A percentile compares a stretch with the other conserved stretches of the same genome.
phyloP scores from a whole-genome alignment of 169 alveolate genomes.

The Eimeria acervulina region DNA sequence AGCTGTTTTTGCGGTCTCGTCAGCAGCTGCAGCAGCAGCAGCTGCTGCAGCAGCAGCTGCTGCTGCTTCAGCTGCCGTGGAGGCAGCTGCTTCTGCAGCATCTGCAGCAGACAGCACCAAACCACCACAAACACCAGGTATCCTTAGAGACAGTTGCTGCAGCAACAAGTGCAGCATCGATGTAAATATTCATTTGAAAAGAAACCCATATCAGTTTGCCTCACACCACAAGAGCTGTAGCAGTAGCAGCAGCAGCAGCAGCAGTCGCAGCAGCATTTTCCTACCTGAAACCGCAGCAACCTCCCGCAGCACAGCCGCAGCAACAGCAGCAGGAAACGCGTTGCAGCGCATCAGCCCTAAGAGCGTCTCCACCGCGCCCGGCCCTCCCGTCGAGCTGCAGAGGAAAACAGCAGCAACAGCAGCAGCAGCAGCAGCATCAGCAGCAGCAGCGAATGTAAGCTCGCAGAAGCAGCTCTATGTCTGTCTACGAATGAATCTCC shows the following conservation, averaged over 20 bases:
- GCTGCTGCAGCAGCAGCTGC: constrained; percentile 19
- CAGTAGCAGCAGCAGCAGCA: not conserved
- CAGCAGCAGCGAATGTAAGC: not conserved
- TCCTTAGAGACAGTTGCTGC: not conserved
- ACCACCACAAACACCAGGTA: not conserved
- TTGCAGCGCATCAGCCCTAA: constrained; percentile 4
- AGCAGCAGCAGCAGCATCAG: no score
- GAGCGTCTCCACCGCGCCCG: constrained; percentile 7
- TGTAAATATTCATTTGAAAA: no score
- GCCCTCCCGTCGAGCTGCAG: constrained; percentile 46
- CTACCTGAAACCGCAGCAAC: constrained; percentile 41
- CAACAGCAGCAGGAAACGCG: constrained; percentile 59
- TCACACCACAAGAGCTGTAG: not conserved
- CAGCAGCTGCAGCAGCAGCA: not conserved
- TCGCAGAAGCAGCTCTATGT: not conserved
- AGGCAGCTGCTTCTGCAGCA: constrained; percentile 20
- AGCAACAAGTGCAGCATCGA: not conserved
- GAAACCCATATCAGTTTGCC: not conserved
- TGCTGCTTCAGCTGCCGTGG: constrained; percentile 24
- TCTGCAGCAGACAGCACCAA: constrained; percentile 15
- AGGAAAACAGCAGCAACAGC: not conserved
- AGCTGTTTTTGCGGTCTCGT: not conserved
- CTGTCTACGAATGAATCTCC: not conserved
- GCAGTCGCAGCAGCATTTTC: not conserved
- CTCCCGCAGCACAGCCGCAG: constrained; percentile 38